These are phyloP conservation scores for Fusarium acutatum DNA, from an alignment of 2,329 filamentous ascomycete species.

Conservation along the genomic window DNA sequence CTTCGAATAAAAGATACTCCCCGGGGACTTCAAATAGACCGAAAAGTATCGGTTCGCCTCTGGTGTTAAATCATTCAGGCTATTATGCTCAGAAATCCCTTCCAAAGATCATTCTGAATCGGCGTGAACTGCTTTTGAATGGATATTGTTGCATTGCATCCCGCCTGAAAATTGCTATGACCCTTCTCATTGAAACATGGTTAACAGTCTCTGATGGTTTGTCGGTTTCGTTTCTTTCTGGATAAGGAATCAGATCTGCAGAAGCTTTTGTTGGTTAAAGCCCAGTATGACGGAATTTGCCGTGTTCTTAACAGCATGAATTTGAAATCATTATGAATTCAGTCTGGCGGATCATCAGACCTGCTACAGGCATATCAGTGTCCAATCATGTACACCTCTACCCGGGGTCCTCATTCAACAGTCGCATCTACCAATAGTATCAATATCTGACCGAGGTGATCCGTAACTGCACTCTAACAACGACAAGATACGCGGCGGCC, in stretches of 20 bases:
- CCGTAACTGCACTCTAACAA: background rate
- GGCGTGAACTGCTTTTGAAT: rapidly evolving
- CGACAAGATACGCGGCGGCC: background rate
- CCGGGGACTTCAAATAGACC: background rate
- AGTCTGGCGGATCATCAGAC: background rate
- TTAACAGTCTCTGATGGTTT: background rate
- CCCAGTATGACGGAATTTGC: background rate
- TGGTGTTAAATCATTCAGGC: rapidly evolving
- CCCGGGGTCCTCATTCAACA: too few species aligned
- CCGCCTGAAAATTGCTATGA: background rate
- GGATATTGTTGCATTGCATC: background rate
- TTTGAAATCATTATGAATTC: background rate
- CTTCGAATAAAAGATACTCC: rapidly evolving
- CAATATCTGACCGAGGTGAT: background rate
- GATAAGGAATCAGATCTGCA: background rate
- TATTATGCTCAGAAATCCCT: too few species aligned
- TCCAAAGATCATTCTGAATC: background rate
- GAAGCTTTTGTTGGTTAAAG: rapidly evolving
- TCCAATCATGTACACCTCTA: background rate
- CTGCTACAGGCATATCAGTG: background rate
- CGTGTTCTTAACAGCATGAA: too few species aligned
- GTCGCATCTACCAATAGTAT: background rate
- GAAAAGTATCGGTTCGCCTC: background rate
- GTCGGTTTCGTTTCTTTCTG: background rate
- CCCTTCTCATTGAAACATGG: background rate